Base-by-base conservation (phyloP, 495 filamentous ascomycete species). In the Annulohypoxylon moriforme region DNA sequence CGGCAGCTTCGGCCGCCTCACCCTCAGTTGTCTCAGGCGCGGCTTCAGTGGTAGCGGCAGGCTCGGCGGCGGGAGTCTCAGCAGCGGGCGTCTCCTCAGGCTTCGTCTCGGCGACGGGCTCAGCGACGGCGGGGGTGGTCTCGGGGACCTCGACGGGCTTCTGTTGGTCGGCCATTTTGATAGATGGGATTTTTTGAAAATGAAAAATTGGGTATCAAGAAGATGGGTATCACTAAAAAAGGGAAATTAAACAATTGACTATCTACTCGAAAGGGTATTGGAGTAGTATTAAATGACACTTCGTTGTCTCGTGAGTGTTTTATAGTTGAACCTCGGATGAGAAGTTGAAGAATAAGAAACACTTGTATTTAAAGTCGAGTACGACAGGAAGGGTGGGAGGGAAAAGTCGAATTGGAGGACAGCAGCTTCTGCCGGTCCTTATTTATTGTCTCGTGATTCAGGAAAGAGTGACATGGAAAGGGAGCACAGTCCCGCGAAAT, bases 21-120 rank as follows among this genome's bases (percentile, higher is more conserved):
- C 78, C 79, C 79, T 85, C 82, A 53, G 80, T 70, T n/a, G 83
- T 77, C 75, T 89, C 87, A 63, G 85, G 86, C 56, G 82, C 76
- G 18, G 76, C 78, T 73, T 86, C 85, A 53, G 84, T 75, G 6
- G 72, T 79, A 9, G 79, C 76, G 59, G 84, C 77, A 69, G 81
- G 72, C 63, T 82, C 80, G 65, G 84, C 83, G 60, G 62, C 71
- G 44, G 75, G 71, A 59, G 73, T 60, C 67, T 79, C 79, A 18
- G 64, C 79, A 13, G 66, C 71, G 36, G 73, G 72, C 65, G 74
- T 78, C 49, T 82, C 79, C 69, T 85, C 84, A 64, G 81, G 80
- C 66, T 73, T 73, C 58, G 79, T 76, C 74, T 82, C 78, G 73
- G 83, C 80, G 49, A 79, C 81, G 64, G 85, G 84, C 72, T 86